These are phyloP conservation scores for Castanopsis chinensis DNA, from an alignment of 306 rosid genomes.

Conservation along the genomic window DNA sequence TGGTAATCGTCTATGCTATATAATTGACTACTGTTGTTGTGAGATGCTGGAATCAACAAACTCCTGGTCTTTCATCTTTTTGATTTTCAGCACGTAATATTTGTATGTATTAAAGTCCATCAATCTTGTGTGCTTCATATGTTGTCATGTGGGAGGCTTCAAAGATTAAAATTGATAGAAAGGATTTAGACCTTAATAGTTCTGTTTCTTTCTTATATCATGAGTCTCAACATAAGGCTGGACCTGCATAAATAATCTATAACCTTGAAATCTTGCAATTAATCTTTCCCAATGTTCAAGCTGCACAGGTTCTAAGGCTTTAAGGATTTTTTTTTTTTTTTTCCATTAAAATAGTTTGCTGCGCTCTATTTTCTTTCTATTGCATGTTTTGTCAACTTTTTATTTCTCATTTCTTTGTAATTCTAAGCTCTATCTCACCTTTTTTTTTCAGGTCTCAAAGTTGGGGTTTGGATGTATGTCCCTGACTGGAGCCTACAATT, in stretches of 20 bases:
- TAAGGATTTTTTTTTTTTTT: background rate
- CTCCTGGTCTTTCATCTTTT: background rate
- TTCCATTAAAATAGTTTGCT: background rate
- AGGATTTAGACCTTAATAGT: background rate
- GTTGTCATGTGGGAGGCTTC: background rate
- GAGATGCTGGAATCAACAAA: background rate
- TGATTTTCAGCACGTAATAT: background rate
- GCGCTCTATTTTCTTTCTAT: background rate
- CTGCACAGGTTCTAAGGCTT: background rate
- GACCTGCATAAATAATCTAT: background rate
- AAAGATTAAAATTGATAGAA: too few species aligned
- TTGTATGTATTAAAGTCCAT: background rate
- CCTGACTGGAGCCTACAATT: conserved; percentile 29
- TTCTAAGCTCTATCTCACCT: background rate
- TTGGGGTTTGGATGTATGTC: conserved; percentile 54
- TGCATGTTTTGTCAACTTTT: background rate
- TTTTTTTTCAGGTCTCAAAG: conserved; percentile 34
- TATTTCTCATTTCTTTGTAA: background rate
- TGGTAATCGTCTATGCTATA: too few species aligned
- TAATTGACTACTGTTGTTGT: background rate
- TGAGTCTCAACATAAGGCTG: background rate
- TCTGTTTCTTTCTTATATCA: background rate
- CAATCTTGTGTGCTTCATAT: background rate
- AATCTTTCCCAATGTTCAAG: background rate
- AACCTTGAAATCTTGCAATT: background rate